These are phyloP conservation scores for Stipa capillata DNA, from an alignment of 176 grass and related monocot species.

Conservation along the genomic window DNA sequence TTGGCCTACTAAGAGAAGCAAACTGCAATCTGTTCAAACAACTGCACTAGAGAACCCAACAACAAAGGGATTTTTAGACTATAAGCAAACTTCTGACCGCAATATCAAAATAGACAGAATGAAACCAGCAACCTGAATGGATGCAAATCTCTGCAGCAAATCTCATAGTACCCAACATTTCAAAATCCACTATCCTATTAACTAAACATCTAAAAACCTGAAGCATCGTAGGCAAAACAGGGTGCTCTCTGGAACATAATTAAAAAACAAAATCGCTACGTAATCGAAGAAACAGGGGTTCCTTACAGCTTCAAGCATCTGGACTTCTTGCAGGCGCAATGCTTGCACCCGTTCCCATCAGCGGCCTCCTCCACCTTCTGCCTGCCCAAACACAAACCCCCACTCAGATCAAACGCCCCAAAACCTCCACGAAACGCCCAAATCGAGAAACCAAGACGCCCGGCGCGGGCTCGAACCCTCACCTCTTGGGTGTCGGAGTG, in stretches of 20 bases:
- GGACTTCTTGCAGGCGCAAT: slow-evolving; percentile 67
- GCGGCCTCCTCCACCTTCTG: slow-evolving; percentile 44
- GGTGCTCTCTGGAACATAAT: neutral
- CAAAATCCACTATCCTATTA: neutral
- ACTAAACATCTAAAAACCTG: neutral
- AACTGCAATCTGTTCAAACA: neutral
- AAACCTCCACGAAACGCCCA: neutral
- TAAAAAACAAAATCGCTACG: neutral
- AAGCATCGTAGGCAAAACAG: neutral
- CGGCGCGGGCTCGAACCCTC: neutral
- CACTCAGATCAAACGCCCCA: neutral
- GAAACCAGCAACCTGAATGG: neutral
- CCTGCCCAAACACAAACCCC: slow-evolving; percentile 23
- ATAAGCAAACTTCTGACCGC: neutral
- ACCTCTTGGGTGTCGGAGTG: slow-evolving; percentile 32
- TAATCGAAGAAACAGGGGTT: neutral
- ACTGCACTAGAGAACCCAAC: neutral
- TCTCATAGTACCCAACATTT: neutral
- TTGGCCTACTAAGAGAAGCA: neutral
- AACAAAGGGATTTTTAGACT: neutral
- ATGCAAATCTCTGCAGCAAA: neutral
- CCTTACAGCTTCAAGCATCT: slow-evolving; percentile 71
- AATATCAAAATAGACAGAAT: neutral
- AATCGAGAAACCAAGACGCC: neutral
- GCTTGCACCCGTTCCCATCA: slow-evolving; percentile 57